Evolutionary conservation across 2,329 filamentous ascomycete genomes (phyloP), one percentile per base, ranked within the genome.

Genomic region (Claviceps quebecensis): DNA sequence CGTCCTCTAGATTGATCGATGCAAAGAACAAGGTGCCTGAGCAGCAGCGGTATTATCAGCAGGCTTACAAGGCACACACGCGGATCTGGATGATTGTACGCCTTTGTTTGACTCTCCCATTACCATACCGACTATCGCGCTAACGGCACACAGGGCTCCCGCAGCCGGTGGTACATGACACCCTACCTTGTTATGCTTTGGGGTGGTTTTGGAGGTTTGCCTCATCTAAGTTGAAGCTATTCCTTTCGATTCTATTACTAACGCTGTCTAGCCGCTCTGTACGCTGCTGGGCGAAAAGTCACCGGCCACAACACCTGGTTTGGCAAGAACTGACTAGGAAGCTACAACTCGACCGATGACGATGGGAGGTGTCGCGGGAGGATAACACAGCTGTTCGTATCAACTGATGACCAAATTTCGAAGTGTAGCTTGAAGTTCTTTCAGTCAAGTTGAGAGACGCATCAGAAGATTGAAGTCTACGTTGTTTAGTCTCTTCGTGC

Each of bases 271-370:
- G 77, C 69, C 50, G 65, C 70, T 58, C 71, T 87, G 70, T 91
- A 86, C 74, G 84, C 83, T 72, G 82, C 85, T 73, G 71, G 75
- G 67, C 84, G 86, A 66, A 81, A 86, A 73, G 72, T 86, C 57
- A 65, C 82, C 56, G 86, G 86, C 63, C 80, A 90, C 76, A 90
- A 88, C 78, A 87, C 82, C 56, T 89, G 82, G 81, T 86, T 80
- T 62, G 71, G 75, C 64, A 75, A 78, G 68, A 63, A 70, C 58
- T 80, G 63, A 70, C 58, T 80, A 75, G 62, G 52, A 44, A 22
- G 16, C 14, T 29, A 52, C 50, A 29, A 45, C 44, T 34, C 22
- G 22, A 41, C 17, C 5, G 14, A 43, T 13, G 11, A 11, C 5
- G 48, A 50, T 26, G 37, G 39, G 34, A 26, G 26, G 19, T 19